Evolutionary conservation across 352 stramenopile genomes (phyloP), one percentile per base, ranked within the genome.

Genomic region (Globisporangium nagaii): DNA sequence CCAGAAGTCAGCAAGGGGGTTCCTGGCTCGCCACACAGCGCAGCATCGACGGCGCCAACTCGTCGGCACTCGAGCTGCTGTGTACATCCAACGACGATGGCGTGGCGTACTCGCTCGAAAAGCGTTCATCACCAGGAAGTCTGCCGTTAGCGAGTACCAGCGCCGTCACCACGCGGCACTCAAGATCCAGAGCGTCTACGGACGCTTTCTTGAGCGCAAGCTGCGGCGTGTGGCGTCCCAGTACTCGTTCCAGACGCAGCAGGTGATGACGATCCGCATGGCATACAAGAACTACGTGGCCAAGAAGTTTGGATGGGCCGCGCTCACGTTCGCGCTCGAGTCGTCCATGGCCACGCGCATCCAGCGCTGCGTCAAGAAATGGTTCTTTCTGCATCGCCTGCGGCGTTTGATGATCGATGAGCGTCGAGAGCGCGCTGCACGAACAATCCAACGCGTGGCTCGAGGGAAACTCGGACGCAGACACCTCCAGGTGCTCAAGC

Each of bases 291-390:
- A 83, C 54, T 86, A 82, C 41, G 52, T 83, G 4, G 71, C 70
- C 42, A 73, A 71, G 47, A 89, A 89, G 56, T 87, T 88, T 25
- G 72, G 67, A 47, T 89, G 79, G 79, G 72, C 68, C 1, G 79
- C 65, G 4, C 56, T 62, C 41, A 70, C 65, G 3, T 55, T 73
- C 31, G 47, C 60, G 6, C 56, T 77, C 5, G 71, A 80, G 60
- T 72, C 63, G 2, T 49, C 63, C 7, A 82, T 72, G 60, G 73
- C 71, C 1, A 55, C 32, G 50, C 60, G 62, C 7, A 75, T 86
- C 51, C 75, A 86, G 42, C 61, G 61, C 1, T 36, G 46, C 3
- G 52, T 58, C 15, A 43, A 36, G 2, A 52, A 53, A 0, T 83
- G 66, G 71, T 66, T 74, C 51, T 66, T 76, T 32, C 62, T 67